Evolutionary conservation across 1,284 basidiomycete species (phyloP).

Genomic region (Pyrrhoderma noxium): DNA sequence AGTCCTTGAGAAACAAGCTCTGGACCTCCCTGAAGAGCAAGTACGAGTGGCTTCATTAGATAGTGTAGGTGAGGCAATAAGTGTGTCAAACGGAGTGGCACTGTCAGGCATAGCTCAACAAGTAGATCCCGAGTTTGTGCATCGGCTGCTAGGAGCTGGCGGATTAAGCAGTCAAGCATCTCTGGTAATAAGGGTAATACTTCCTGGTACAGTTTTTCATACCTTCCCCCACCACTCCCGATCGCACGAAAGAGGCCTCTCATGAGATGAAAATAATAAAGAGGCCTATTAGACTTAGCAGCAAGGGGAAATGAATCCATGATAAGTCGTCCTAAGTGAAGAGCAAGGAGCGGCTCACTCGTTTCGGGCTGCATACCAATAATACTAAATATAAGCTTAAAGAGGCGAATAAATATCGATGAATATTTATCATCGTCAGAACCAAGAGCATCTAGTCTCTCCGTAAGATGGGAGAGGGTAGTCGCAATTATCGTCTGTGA

Average conservation of each 20-base stretch:
- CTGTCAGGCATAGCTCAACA: conserved; percentile 95
- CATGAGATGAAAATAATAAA: conserved; percentile 93
- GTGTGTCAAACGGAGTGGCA: conserved; percentile 92
- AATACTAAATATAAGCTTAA: conserved; percentile 95
- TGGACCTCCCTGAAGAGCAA: conserved; percentile 81
- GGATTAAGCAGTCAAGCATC: conserved; percentile 92
- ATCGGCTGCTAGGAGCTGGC: conserved; percentile 80
- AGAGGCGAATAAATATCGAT: conserved; percentile 80
- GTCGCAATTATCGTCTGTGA: conserved; percentile 93
- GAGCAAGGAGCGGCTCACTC: conserved; percentile 90
- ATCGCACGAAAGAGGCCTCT: conserved; percentile 94
- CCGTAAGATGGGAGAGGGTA: conserved; percentile 82
- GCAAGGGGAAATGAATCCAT: conserved; percentile 97
- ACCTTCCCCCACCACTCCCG: conserved; percentile 88
- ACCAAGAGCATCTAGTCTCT: conserved; percentile 78
- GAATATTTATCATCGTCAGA: conserved; percentile 79
- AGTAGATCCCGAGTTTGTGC: conserved; percentile 81
- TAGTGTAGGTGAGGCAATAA: conserved; percentile 93
- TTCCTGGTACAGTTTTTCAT: conserved; percentile 95
- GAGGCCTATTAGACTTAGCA: conserved; percentile 84
- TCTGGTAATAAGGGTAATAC: conserved; percentile 94
- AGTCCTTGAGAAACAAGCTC: conserved; percentile 96
- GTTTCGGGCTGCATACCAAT: conserved; percentile 72
- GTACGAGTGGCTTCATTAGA: conserved; percentile 93
- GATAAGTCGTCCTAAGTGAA: conserved; percentile 89